phyloP scores from a whole-genome alignment of 768 basidiomycete species.

The Panellus pusillus region DNA sequence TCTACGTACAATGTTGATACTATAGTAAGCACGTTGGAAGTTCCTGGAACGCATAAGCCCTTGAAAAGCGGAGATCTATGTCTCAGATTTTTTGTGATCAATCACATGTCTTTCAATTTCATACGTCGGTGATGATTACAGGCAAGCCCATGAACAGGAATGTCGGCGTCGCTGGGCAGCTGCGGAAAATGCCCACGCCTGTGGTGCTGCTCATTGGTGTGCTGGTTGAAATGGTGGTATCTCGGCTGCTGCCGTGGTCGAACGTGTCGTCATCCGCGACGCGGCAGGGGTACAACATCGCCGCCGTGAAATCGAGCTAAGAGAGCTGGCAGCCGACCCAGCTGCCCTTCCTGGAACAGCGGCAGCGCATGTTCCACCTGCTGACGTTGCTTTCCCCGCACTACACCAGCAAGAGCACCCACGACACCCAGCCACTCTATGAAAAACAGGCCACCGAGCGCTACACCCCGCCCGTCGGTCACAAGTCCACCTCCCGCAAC shows the following conservation, averaged over 20 bases:
- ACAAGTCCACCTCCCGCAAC: conserved; percentile 54
- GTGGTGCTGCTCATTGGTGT: conserved; percentile 62
- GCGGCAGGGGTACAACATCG: conserved; percentile 58
- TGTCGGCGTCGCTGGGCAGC: conserved; percentile 29
- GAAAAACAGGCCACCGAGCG: conserved; percentile 81
- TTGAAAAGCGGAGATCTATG: no score
- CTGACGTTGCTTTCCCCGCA: conserved; percentile 87
- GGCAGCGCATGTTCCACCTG: conserved; percentile 81
- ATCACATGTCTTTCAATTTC: no score
- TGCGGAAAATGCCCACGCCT: conserved; percentile 53
- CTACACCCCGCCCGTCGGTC: conserved; percentile 81
- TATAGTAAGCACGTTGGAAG: no score
- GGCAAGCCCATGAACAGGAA: conserved; percentile 14
- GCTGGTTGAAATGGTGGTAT: conserved; percentile 57
- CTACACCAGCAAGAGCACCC: conserved; percentile 91
- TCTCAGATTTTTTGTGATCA: no score
- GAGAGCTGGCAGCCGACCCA: conserved; percentile 63
- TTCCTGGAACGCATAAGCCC: no score
- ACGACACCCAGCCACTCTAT: conserved; percentile 82
- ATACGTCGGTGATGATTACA: no score
- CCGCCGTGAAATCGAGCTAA: conserved; percentile 48
- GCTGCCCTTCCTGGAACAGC: conserved; percentile 81
- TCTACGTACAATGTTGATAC: no score
- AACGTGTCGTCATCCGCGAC: conserved; percentile 41
- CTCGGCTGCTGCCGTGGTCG: conserved; percentile 50